Evolutionary conservation across 116 monocot species (phyloP).

Genomic region (Dioscorea cayenensis): DNA sequence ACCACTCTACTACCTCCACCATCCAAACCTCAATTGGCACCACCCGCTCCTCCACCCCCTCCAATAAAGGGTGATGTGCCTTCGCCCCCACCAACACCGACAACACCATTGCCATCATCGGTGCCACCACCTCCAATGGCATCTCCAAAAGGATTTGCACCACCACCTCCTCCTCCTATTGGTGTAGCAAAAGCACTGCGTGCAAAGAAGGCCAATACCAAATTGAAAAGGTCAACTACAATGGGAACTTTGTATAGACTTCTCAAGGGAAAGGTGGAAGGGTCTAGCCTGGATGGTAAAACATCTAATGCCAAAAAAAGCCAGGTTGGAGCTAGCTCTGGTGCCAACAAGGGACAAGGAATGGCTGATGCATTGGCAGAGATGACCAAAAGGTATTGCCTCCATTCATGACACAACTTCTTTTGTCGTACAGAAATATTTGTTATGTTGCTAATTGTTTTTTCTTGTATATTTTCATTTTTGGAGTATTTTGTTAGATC

Average conservation of each 20-base stretch:
- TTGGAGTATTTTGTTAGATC: conserved; percentile 26
- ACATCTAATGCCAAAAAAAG: conserved; percentile 15
- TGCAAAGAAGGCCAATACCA: conserved; percentile 26
- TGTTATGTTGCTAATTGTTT: background rate
- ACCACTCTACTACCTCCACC: conserved; percentile 1
- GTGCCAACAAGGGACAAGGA: conserved; percentile 28
- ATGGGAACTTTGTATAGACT: conserved; percentile 56
- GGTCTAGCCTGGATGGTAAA: conserved; percentile 29
- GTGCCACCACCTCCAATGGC: conserved; percentile 8
- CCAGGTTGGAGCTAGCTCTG: conserved; percentile 10
- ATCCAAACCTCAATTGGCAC: background rate
- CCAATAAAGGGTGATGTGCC: background rate
- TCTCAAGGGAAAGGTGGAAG: conserved; percentile 47
- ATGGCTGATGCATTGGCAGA: conserved; percentile 73
- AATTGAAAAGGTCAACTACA: conserved; percentile 52
- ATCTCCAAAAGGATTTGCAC: background rate
- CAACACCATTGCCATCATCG: conserved; percentile 2
- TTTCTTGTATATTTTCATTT: background rate
- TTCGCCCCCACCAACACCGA: conserved; percentile 7
- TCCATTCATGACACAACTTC: background rate
- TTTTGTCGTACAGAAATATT: background rate
- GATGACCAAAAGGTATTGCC: conserved; percentile 45
- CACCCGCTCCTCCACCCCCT: conserved; percentile 2
- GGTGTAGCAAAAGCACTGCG: conserved; percentile 19
- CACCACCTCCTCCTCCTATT: conserved; percentile 16